Conservation (phyloP, 495 filamentous ascomycete genomes). For the Sabuloglossum arenarium region DNA sequence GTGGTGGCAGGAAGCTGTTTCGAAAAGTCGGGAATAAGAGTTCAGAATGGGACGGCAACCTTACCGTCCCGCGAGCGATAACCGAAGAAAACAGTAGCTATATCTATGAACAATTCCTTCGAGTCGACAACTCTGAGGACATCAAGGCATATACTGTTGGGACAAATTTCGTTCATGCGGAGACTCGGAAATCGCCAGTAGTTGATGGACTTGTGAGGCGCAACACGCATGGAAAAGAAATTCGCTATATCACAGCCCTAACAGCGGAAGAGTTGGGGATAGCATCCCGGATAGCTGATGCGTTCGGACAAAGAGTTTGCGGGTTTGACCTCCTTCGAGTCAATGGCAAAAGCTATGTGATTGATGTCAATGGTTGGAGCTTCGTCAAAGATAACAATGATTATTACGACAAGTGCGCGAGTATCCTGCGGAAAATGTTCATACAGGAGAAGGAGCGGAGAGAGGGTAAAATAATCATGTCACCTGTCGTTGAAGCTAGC, state of each 20-base stretch:
- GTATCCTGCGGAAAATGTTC: constrained; percentile 72
- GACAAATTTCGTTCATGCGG: constrained; percentile 81
- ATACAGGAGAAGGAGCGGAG: constrained; percentile 45
- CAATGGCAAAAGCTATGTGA: constrained; percentile 79
- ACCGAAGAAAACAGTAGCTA: constrained; percentile 63
- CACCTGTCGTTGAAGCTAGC: constrained; percentile 13
- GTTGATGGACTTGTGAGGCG: constrained; percentile 90
- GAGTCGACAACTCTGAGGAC: constrained; percentile 89
- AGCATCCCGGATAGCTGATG: constrained; percentile 71
- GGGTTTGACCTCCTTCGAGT: constrained; percentile 89
- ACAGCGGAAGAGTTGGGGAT: constrained; percentile 63
- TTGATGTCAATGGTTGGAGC: constrained; percentile 98
- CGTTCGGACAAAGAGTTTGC: constrained; percentile 89
- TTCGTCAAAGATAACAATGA: constrained; percentile 99
- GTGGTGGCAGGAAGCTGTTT: constrained; percentile 81
- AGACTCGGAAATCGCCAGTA: constrained; percentile 90
- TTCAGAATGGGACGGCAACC: constrained; percentile 65
- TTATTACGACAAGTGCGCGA: constrained; percentile 84
- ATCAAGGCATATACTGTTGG: constrained; percentile 98
- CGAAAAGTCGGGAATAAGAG: constrained; percentile 97
- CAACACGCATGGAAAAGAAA: constrained; percentile 92
- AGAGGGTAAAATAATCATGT: constrained; percentile 19
- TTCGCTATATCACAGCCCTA: constrained; percentile 80
- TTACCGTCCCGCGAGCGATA: constrained; percentile 57
- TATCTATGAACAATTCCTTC: constrained; percentile 91